A percentile compares a stretch with the other conserved stretches of the same genome.
Conservation (phyloP, 2,329 filamentous ascomycete genomes). For the Penicillium sp. region DNA sequence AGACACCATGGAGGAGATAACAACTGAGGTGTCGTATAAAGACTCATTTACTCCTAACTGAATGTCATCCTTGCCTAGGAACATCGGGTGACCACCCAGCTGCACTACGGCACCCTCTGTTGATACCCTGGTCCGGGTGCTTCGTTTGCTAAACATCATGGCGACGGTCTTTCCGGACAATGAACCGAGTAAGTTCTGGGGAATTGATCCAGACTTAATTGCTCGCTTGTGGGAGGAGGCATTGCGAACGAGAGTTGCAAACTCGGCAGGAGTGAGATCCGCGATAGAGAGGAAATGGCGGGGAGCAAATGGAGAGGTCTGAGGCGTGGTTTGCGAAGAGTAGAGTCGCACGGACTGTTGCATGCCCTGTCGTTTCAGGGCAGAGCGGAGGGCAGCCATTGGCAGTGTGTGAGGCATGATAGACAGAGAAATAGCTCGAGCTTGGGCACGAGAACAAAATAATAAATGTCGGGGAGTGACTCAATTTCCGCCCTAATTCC, state of each 20-base stretch:
- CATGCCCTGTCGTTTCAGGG: slow-evolving; percentile 10
- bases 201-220: slow-evolving; percentile 72
- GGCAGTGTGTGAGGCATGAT: slow-evolving; percentile 10
- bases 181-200: slow-evolving; percentile 62
- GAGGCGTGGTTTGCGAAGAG: slow-evolving; percentile 43
- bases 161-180: slow-evolving; percentile 82
- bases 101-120: slow-evolving; percentile 89
- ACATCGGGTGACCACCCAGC: slow-evolving; percentile 94
- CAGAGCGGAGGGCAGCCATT: slow-evolving; percentile 15
- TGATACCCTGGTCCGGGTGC: slow-evolving; percentile 89
- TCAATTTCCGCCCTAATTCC: slow-evolving; percentile 4
- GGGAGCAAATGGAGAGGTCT: slow-evolving; percentile 65
- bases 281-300: slow-evolving; percentile 92
- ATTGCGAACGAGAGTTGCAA: slow-evolving; percentile 82
- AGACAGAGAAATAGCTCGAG: background rate
- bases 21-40: slow-evolving; percentile 86
- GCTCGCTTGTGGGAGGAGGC: slow-evolving; percentile 75
- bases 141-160: slow-evolving; percentile 96
- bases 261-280: slow-evolving; percentile 79
- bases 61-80: slow-evolving; percentile 93
- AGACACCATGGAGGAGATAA: slow-evolving; percentile 92
- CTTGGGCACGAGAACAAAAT: slow-evolving; percentile 1
- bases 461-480: slow-evolving; percentile 5
- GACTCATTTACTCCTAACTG: slow-evolving; percentile 95
- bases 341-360: slow-evolving; percentile 34